A percentile compares a stretch with the other conserved stretches of the same genome.
These are phyloP conservation scores for Chaetomium cochliodes DNA, from an alignment of 495 filamentous ascomycete species.

Conservation along the genomic window DNA sequence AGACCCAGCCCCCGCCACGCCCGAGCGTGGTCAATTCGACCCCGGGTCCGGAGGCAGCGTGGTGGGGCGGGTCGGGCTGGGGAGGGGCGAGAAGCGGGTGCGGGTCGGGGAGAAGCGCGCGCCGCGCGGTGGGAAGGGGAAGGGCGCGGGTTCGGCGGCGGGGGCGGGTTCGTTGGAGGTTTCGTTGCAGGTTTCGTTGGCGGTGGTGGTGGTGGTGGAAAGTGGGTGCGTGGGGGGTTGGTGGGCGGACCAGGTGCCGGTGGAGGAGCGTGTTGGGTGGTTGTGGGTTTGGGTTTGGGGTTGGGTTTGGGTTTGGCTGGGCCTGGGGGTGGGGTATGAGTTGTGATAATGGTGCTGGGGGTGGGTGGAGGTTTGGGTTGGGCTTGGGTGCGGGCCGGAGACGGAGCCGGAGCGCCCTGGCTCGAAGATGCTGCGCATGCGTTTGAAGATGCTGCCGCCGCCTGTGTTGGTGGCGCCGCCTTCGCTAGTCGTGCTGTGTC, in stretches of 20 bases:
- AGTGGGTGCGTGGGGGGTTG: background rate
- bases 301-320: background rate
- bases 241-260: background rate
- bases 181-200: no score
- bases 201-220: no score
- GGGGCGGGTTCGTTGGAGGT: background rate
- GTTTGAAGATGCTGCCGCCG: slow-evolving; percentile 34
- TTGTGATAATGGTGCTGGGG: background rate
- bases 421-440: slow-evolving; percentile 39
- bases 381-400: background rate
- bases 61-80: background rate
- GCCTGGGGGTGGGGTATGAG: background rate
- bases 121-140: no score
- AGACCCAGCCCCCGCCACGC: slow-evolving; percentile 1
- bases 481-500: slow-evolving; percentile 2
- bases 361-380: no score
- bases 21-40: slow-evolving; percentile 35
- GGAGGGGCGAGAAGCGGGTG: background rate
- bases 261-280: background rate
- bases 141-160: no score
- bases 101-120: background rate
- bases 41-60: background rate
- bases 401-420: slow-evolving; percentile 16
- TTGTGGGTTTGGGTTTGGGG: background rate
- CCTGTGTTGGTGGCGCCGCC: background rate